Conservation (phyloP, 495 filamentous ascomycete species). For the Trichoderma erinaceum region DNA sequence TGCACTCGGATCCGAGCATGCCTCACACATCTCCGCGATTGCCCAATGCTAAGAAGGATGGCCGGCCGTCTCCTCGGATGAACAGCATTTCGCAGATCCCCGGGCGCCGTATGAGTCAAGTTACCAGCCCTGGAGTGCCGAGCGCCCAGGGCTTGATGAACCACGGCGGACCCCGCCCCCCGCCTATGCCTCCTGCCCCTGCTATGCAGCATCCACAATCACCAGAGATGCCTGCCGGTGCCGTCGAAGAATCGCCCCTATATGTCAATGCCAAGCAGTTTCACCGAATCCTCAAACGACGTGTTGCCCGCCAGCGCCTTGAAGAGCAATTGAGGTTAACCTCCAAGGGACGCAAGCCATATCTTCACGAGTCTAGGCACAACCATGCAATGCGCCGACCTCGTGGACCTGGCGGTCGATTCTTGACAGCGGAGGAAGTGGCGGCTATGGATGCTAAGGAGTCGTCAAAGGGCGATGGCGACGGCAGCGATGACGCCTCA, state of each 20-base stretch:
- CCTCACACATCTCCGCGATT: conserved; percentile 57
- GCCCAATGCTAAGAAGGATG: conserved; percentile 51
- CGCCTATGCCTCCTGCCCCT: conserved; percentile 40
- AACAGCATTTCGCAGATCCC: conserved; percentile 41
- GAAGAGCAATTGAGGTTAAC: conserved; percentile 88
- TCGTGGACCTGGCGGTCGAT: conserved; percentile 90
- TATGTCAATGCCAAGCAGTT: conserved; percentile 99
- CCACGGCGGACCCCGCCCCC: conserved; percentile 38
- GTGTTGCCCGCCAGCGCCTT: conserved; percentile 86
- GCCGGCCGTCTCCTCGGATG: conserved; percentile 57
- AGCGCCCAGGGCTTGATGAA: conserved; percentile 53
- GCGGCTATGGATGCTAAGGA: conserved; percentile 71
- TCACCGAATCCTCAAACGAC: conserved; percentile 89
- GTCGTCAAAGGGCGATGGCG: conserved; percentile 28
- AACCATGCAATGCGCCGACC: conserved; percentile 98
- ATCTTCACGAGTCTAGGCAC: conserved; percentile 96
- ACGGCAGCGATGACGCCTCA: conserved; percentile 26
- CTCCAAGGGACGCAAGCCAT: conserved; percentile 92
- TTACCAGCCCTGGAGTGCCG: conserved; percentile 56
- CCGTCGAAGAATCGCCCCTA: conserved; percentile 84
- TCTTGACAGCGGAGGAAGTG: conserved; percentile 97
- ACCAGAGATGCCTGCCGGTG: conserved; percentile 69
- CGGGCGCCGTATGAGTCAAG: conserved; percentile 54
- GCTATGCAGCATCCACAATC: conserved; percentile 65
- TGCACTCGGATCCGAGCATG: conserved; percentile 48